These are phyloP conservation scores for Chara braunii DNA, from an alignment of 139 green algal genomes.

Conservation along the genomic window DNA sequence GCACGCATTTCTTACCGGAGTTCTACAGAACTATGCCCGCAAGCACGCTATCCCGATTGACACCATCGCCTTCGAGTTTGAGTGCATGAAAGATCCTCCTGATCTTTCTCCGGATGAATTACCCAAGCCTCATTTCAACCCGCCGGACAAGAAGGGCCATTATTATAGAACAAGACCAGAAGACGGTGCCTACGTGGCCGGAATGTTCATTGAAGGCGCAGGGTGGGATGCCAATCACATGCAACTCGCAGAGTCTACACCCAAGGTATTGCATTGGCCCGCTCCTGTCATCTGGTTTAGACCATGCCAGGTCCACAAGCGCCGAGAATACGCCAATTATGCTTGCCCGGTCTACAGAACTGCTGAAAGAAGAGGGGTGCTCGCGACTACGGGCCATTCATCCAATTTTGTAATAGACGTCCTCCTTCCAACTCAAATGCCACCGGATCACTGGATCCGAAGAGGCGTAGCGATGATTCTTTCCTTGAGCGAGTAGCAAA, in stretches of 20 bases:
- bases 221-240: constrained; percentile 38
- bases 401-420: constrained; percentile 46
- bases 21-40: constrained; percentile 51
- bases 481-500: constrained; percentile 27
- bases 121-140: too few species aligned
- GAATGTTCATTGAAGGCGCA: constrained; percentile 50
- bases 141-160: neutral
- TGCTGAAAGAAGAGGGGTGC: constrained; percentile 34
- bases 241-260: constrained; percentile 38
- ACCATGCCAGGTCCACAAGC: neutral
- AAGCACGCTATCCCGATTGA: constrained; percentile 49
- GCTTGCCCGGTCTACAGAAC: constrained; percentile 43
- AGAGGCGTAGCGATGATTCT: constrained; percentile 38
- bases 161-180: constrained; percentile 9
- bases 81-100: too few species aligned
- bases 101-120: too few species aligned
- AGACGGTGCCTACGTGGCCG: constrained; percentile 46
- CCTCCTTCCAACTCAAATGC: constrained; percentile 24
- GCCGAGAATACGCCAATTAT: constrained; percentile 31
- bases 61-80: constrained; percentile 41
- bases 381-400: constrained; percentile 44
- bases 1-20: constrained; percentile 63
- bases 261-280: constrained; percentile 32
- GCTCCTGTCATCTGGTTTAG: constrained; percentile 27
- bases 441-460: constrained; percentile 38